Base-by-base conservation (phyloP, 2,329 filamentous ascomycete species). In the Pseudogymnoascus sp. region DNA sequence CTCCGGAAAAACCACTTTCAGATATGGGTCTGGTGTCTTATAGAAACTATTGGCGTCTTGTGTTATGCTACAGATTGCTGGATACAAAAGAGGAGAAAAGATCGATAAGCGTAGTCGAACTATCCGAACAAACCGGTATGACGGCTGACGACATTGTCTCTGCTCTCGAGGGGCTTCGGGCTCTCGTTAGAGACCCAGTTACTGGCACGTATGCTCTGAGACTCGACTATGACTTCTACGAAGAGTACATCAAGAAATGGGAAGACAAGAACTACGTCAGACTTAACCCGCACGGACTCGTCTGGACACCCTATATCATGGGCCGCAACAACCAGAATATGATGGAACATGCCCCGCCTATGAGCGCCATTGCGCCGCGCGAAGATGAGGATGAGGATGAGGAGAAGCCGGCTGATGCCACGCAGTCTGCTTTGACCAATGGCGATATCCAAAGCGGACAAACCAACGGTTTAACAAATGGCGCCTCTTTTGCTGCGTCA, bases 21-120 rank as follows among this genome's bases (percentile, higher is more conserved):
- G 95, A 99, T 72, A 97, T 99, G 91, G 95, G 95, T 2, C 78
- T 99, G 40, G 93, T 98, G 3, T 98, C 93, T 1, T 99, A 99
- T 73, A 87, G 95, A 50, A 97, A 96, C 70, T 99, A 99, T 75
- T 99, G 95, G 95, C 88, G 95, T 19, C 79, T 96, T 8, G 82
- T 96, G 2, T 79, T 99, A 62, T 97, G 93, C 72, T 89, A 90
- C 66, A 91, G 96, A 69, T 81, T 99, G 6, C 79, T 93, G 38
- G 77, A 88, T 56, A 82, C 84, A 66, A 85, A 82, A 65, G 75
- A 76, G 1, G 80, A 83, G 12, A 73, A 76, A 62, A 78, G 76
- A 64, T 77, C 78, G 8, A 75, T 88, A 16, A 88, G 84, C 66
- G 81, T 88, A 69, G 82, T 82, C 66, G 79, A 84, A 31, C 91